These are phyloP conservation scores for Talinum fruticosum DNA, from an alignment of 148 eudicot species.

Conservation along the genomic window DNA sequence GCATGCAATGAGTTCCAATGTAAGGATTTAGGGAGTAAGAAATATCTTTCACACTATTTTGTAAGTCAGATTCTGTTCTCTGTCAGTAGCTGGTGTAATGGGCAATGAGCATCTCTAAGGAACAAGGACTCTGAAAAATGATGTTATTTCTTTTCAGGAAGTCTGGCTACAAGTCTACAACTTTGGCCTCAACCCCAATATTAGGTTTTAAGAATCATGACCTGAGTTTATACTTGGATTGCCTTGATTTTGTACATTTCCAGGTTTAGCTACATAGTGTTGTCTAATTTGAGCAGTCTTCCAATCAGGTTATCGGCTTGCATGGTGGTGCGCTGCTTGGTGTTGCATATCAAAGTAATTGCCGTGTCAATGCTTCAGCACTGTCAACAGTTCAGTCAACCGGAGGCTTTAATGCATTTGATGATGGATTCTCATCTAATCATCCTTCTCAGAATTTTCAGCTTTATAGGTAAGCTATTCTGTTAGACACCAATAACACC, in stretches of 20 bases:
- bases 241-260: not conserved
- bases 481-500: no score
- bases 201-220: not conserved
- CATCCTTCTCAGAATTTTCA: constrained; percentile 72
- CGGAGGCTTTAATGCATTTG: constrained; percentile 56
- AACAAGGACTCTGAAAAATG: no score
- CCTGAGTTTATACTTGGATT: not conserved
- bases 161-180: not conserved
- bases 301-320: constrained; percentile 58
- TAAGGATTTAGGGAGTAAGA: not conserved
- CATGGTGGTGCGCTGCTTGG: constrained; percentile 96
- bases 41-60: not conserved
- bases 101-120: no score
- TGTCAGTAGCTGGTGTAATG: no score
- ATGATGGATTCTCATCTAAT: constrained; percentile 60
- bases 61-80: no score
- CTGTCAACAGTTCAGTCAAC: no score
- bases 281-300: constrained; percentile 10
- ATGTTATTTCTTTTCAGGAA: not conserved
- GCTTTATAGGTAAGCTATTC: constrained; percentile 56
- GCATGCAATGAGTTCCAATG: not conserved
- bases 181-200: not conserved
- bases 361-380: constrained; percentile 74
- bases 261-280: not conserved
- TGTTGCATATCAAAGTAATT: constrained; percentile 78